phyloP scores from a whole-genome alignment of 768 basidiomycete genomes.

The Candolleomyces efflorescens region DNA sequence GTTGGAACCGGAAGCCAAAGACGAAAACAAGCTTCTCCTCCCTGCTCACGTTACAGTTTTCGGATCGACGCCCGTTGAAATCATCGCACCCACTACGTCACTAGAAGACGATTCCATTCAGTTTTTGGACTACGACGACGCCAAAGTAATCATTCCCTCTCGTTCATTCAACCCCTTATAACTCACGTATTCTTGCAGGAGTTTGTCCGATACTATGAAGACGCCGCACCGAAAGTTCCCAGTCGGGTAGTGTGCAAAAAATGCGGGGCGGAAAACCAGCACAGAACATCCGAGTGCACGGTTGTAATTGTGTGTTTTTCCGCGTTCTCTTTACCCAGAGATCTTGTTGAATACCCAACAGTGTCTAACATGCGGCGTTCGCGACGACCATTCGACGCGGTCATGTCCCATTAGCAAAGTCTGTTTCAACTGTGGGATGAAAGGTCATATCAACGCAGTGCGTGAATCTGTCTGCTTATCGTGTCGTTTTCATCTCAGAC shows the following conservation, averaged over 20 bases:
- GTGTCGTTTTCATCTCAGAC: slow-evolving; percentile 4
- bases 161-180: not conserved
- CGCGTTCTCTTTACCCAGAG: slow-evolving; percentile 2
- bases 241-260: slow-evolving; percentile 65
- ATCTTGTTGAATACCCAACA: slow-evolving; percentile 21
- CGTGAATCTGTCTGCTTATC: slow-evolving; percentile 12
- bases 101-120: slow-evolving; percentile 66
- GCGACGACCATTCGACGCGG: slow-evolving; percentile 73
- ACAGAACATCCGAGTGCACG: slow-evolving; percentile 65
- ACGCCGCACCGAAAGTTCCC: slow-evolving; percentile 36
- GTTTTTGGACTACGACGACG: slow-evolving; percentile 71
- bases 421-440: slow-evolving; percentile 80
- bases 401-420: slow-evolving; percentile 79
- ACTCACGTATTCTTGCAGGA: slow-evolving; percentile 29
- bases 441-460: slow-evolving; percentile 73
- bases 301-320: slow-evolving; percentile 57
- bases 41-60: slow-evolving; percentile 69
- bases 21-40: slow-evolving; percentile 41
- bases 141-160: slow-evolving; percentile 39
- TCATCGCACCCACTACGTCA: slow-evolving; percentile 35
- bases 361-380: slow-evolving; percentile 80
- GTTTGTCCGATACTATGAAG: slow-evolving; percentile 64
- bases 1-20: slow-evolving; percentile 3
- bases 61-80: slow-evolving; percentile 40
- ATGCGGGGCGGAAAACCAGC: slow-evolving; percentile 72